phyloP scores from a whole-genome alignment of 495 filamentous ascomycete genomes.

The Xylaria curta region DNA sequence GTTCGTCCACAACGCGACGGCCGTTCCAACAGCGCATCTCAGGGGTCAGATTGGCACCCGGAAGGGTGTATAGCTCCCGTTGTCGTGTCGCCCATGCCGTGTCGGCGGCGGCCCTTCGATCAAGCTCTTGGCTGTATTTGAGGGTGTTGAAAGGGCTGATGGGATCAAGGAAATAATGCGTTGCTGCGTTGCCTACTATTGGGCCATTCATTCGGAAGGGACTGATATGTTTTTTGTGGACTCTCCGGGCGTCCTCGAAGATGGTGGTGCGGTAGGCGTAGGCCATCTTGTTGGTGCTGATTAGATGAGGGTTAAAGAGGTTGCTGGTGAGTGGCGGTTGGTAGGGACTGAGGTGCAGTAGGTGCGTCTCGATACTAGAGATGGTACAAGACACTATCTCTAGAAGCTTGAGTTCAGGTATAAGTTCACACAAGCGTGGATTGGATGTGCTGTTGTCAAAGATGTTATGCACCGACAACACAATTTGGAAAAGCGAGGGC shows the following conservation, averaged over 20 bases:
- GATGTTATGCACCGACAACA: background rate
- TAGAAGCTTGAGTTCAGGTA: background rate
- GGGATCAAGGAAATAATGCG: background rate
- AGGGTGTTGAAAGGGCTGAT: slow-evolving; percentile 26
- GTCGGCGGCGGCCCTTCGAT: background rate
- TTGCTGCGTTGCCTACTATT: background rate
- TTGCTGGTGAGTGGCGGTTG: background rate
- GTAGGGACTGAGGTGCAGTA: background rate
- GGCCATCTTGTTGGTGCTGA: slow-evolving; percentile 6
- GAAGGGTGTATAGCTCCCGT: background rate
- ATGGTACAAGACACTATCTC: background rate
- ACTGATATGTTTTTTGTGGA: background rate
- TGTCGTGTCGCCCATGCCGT: background rate
- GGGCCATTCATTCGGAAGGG: background rate
- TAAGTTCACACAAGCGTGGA: background rate
- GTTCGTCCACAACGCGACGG: background rate
- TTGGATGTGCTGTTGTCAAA: background rate
- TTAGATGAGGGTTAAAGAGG: background rate
- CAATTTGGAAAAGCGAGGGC: background rate
- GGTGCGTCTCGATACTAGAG: background rate
- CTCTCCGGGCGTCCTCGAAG: background rate
- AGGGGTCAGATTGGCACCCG: background rate
- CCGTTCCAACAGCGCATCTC: slow-evolving; percentile 6
- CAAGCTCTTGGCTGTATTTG: background rate
- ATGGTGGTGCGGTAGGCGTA: slow-evolving; percentile 13